Base-by-base conservation (phyloP, 2,329 filamentous ascomycete species). In the Fusarium neocosmosporiellum region DNA sequence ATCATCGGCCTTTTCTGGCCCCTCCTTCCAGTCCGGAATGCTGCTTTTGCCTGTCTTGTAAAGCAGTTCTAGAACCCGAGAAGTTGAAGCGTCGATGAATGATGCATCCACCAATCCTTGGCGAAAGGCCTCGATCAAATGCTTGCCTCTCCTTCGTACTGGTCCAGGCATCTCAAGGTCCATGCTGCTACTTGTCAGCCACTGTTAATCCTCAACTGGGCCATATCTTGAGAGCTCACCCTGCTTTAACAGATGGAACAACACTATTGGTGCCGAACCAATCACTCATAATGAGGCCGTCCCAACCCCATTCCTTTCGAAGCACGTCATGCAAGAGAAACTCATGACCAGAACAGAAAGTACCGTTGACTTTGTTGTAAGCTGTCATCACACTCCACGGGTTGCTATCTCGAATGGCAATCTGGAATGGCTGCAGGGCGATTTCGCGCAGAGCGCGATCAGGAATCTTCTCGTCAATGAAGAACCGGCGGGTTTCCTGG, bases 261-360 rank as follows among this genome's bases (percentile, higher is more conserved):
- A 79, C 64, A n/a, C 63, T 70, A 14, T 74, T 72, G 0, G 71
- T 72, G 3, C 71, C 79, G 34, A 77, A 83, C 84, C 85, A 86
- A 74, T 86, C 85, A 70, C 83, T 85, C 81, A 86, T 85, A 11
- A 84, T 78, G 8, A 84, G 69, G 0, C 84, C 84, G 18, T 85
- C 77, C 74, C 80, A 86, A 1, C 80, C 80, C 84, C 84, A 86
- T 69, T 85, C 82, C 2, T 78, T 77, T 53, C 84, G 79, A 34
- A 85, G 75, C n/a, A 85, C 80, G 27, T 80, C 78, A 22, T 80
- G 75, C 5, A 85, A 74, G 5, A 85, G 73, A 34, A 78, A 78
- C 1, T 79, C 77, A 68, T 84, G 83, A 58, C 82, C 82, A 27
- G 81, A 82, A 29, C 80, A 81, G 67, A 85, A 84, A 8, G 76